Evolutionary conservation across 2,329 filamentous ascomycete species (phyloP).

Genomic region (Trichophyton verrucosum): DNA sequence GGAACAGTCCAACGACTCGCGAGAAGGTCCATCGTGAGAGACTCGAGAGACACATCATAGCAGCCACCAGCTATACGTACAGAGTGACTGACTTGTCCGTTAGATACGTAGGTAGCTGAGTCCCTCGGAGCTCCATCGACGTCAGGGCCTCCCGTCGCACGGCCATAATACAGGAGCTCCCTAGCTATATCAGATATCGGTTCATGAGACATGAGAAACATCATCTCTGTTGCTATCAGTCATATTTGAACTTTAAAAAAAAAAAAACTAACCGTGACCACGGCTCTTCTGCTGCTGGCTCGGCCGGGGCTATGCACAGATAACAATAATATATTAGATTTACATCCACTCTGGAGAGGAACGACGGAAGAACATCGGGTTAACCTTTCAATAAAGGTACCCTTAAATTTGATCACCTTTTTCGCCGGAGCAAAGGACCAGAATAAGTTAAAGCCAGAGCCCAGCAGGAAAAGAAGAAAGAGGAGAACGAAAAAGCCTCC

Average conservation of each 20-base stretch:
- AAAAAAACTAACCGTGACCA: no score
- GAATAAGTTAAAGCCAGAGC: neutral
- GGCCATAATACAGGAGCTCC: neutral
- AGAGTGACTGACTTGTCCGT: no score
- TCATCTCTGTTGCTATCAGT: no score
- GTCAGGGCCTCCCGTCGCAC: neutral
- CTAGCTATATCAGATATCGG: neutral
- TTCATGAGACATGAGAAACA: no score
- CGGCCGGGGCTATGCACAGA: neutral
- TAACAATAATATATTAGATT: neutral
- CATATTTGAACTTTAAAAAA: no score
- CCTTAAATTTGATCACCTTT: neutral
- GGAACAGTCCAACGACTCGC: neutral
- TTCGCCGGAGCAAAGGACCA: neutral
- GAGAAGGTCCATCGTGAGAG: no score
- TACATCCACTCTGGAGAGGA: neutral
- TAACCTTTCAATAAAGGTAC: neutral
- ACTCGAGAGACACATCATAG: no score
- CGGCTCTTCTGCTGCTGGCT: no score
- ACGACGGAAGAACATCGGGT: neutral
- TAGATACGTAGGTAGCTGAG: no score
- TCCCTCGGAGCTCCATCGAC: neutral
- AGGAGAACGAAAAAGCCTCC: neutral
- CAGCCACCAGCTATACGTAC: no score
- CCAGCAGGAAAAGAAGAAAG: no score